Percentiles rank a stretch among this genome's conserved stretches.
Evolutionary conservation across 257 asterid genomes (phyloP).

Genomic region (Nicotiana tomentosiformis): DNA sequence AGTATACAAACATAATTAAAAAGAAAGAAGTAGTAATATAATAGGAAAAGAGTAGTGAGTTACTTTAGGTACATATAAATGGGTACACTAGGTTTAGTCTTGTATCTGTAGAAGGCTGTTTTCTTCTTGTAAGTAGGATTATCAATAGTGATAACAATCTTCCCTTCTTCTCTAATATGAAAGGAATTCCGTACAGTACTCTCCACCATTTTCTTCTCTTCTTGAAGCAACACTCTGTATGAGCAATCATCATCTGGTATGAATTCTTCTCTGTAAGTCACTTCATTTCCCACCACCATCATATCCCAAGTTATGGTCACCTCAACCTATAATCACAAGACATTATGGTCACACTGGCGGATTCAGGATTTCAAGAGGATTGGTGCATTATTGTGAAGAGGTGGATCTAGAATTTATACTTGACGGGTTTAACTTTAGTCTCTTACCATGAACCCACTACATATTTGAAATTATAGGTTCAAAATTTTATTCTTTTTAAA

Average conservation of each 20-base stretch:
- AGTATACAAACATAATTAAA: not conserved
- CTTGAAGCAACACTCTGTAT: constrained; percentile 60
- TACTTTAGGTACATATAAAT: constrained; percentile 33
- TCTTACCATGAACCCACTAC: no score
- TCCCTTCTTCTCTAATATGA: constrained; percentile 79
- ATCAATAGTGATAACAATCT: constrained; percentile 48
- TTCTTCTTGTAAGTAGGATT: constrained; percentile 54
- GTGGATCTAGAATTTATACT: no score
- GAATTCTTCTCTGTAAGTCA: constrained; percentile 64
- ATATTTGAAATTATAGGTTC: no score
- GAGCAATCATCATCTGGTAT: constrained; percentile 83
- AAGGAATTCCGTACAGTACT: constrained; percentile 45
- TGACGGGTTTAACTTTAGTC: no score
- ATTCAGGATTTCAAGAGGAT: no score
- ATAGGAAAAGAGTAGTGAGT: not conserved
- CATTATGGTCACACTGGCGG: not conserved
- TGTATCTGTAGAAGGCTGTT: constrained; percentile 66
- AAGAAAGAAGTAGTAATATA: no score
- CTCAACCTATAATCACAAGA: constrained; percentile 33
- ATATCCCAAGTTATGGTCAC: constrained; percentile 69
- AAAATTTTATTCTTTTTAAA: no score
- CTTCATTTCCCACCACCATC: constrained; percentile 62
- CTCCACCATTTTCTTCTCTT: constrained; percentile 52
- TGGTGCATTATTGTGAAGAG: no score
- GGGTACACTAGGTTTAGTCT: constrained; percentile 53